These are phyloP conservation scores for Ilex paraguariensis DNA, from an alignment of 305 asterid genomes.

Conservation along the genomic window DNA sequence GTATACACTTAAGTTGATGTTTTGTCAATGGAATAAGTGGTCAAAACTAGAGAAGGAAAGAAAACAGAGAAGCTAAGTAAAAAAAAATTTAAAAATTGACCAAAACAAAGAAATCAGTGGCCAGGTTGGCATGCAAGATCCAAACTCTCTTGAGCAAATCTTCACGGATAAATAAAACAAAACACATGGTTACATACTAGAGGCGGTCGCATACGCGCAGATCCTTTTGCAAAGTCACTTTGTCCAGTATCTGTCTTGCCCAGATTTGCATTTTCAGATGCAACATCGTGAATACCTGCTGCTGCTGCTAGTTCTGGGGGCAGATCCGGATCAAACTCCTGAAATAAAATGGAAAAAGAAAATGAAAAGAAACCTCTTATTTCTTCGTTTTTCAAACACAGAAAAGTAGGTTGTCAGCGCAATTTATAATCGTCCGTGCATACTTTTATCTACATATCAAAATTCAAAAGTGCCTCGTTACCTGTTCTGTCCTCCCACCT, in stretches of 20 bases:
- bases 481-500: conserved; percentile 97
- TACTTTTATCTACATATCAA: not conserved
- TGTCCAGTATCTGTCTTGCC: conserved; percentile 52
- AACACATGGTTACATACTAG: conserved; percentile 38
- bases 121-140: not conserved
- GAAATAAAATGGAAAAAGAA: conserved; percentile 24
- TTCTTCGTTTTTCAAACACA: too few species aligned
- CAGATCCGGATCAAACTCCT: conserved; percentile 98
- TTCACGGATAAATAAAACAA: conserved; percentile 5
- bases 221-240: conserved; percentile 56
- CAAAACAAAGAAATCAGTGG: not conserved
- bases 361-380: conserved; percentile 10
- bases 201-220: conserved; percentile 47
- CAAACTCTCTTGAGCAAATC: not conserved
- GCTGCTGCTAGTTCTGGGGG: conserved; percentile 99
- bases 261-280: conserved; percentile 45
- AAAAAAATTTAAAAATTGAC: not conserved
- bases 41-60: conserved; percentile 4
- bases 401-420: too few species aligned
- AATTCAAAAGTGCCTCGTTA: conserved; percentile 19
- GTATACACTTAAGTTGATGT: not conserved
- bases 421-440: not conserved
- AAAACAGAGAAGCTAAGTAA: conserved; percentile 1
- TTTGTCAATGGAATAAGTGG: not conserved
- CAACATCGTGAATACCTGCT: conserved; percentile 63